Percentiles rank a stretch among this genome's conserved stretches.
Evolutionary conservation across 495 filamentous ascomycete species (phyloP).

Genomic region (Penicillium steckii): DNA sequence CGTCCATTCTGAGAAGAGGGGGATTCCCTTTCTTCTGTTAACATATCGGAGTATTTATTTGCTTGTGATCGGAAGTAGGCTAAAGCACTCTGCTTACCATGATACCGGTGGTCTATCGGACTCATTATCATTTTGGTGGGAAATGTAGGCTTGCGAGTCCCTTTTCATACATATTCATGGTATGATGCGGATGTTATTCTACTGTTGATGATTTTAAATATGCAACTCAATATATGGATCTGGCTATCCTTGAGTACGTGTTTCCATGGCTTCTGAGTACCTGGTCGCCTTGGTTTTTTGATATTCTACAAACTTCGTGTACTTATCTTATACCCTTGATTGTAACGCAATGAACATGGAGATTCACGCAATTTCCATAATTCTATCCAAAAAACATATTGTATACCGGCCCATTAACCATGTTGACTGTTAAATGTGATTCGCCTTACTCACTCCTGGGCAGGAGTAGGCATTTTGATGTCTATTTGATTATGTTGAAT

Average conservation of each 20-base stretch:
- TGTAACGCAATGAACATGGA: not conserved
- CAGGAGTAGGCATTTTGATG: too few species aligned
- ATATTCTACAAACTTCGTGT: not conserved
- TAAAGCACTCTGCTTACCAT: too few species aligned
- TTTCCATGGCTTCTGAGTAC: not conserved
- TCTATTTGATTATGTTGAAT: too few species aligned
- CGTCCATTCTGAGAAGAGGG: slow-evolving; percentile 26
- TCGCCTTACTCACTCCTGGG: too few species aligned
- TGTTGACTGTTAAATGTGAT: too few species aligned
- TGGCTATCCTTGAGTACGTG: slow-evolving; percentile 15
- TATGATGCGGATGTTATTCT: slow-evolving; percentile 6
- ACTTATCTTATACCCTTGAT: slow-evolving; percentile 5
- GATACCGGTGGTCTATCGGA: too few species aligned
- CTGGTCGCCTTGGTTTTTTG: slow-evolving; percentile 1
- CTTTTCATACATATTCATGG: not conserved
- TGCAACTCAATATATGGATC: slow-evolving; percentile 16
- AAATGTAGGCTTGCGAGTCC: not conserved
- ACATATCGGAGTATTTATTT: too few species aligned
- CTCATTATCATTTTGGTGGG: not conserved
- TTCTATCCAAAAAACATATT: too few species aligned
- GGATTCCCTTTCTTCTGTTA: too few species aligned
- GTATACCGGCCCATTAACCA: too few species aligned
- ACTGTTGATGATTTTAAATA: slow-evolving; percentile 6
- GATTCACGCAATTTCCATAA: not conserved
- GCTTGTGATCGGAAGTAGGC: too few species aligned